Conservation (phyloP, 331 rosid genomes). For the Saraca asoca region DNA sequence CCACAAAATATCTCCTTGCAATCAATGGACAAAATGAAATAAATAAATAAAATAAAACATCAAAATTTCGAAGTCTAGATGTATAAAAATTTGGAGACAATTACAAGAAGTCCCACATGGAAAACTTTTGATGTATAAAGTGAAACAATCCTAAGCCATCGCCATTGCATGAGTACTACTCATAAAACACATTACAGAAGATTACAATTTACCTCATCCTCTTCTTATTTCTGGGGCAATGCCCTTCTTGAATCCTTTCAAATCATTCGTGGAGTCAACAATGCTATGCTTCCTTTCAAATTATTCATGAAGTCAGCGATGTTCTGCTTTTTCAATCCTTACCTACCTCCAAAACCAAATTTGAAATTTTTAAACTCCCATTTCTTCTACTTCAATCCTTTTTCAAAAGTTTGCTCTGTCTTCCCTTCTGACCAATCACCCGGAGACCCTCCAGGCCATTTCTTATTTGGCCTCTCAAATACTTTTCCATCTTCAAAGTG, state of each 20-base stretch:
- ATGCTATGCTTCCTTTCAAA: too few species aligned
- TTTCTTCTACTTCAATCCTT: constrained; percentile 39
- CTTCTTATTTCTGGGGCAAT: constrained; percentile 39
- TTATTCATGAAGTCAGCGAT: too few species aligned
- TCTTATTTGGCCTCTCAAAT: constrained; percentile 55
- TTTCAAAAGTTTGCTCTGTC: constrained; percentile 35
- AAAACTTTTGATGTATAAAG: not conserved
- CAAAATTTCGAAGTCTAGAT: too few species aligned
- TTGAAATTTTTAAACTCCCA: constrained; percentile 52
- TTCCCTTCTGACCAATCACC: constrained; percentile 71
- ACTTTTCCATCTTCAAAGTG: constrained; percentile 61
- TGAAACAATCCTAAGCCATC: not conserved
- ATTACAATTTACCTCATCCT: constrained; percentile 45
- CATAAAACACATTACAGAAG: not conserved
- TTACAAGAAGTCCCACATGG: too few species aligned
- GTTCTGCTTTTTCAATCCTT: constrained; percentile 60
- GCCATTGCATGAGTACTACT: too few species aligned
- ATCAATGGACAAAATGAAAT: too few species aligned
- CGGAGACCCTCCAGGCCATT: constrained; percentile 58
- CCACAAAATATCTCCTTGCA: too few species aligned
- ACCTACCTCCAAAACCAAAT: constrained; percentile 73
- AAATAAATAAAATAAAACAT: too few species aligned
- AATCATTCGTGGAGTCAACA: constrained; percentile 50
- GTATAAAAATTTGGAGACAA: too few species aligned
- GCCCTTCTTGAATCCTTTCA: constrained; percentile 44